Evolutionary conservation across 768 basidiomycete genomes (phyloP), one percentile per base, ranked within the genome.

Genomic region (Amanita exitialis): DNA sequence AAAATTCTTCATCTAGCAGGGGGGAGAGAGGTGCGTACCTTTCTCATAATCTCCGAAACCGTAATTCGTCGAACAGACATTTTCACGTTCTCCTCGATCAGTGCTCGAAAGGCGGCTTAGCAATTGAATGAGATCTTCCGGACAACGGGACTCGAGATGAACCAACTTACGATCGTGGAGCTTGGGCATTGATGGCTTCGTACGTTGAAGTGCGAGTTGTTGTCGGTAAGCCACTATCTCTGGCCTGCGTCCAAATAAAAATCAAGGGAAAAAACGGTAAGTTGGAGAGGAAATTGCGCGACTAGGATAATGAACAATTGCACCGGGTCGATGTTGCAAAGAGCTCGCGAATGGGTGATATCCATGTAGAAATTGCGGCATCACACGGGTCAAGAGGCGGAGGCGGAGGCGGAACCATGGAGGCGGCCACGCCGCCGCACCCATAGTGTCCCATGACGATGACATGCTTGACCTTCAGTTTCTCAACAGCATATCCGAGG

Each of bases 361-460:
- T 59, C 60, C 60, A 62, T 9, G 47, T 54, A 43, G 61, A 57
- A n/a, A 62, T 38, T 3, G 58, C 55, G 3, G 30, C 47, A 44
- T 54, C 52, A 0, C 53, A 56, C 3, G 54, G 35, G 16, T 45
- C 35, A 4, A 53, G 13, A 2, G 57, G 55, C 3, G 42, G 30
- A 18, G 21, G 12, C 4, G 56, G 52, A 16, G 54, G 52, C 0
- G 57, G 49, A 12, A 44, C 44, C 32, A 57, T 61, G 5, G 61
- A 49, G 2, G 57, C 57, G 6, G 59, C 58, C 15, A 60, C 55
- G 6, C 61, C 61, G 6, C 57, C 60, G 34, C 59, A 62, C 2
- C 61, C 61, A 18, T 61, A 61, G 49, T 61, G 62, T 16, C 62
- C 62, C 56, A 61, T 60, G 9, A 61, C 55, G 8, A 63, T 55